Base-by-base conservation (phyloP, 192 early-diverging fungal species). In the Coemansia sp. region DNA sequence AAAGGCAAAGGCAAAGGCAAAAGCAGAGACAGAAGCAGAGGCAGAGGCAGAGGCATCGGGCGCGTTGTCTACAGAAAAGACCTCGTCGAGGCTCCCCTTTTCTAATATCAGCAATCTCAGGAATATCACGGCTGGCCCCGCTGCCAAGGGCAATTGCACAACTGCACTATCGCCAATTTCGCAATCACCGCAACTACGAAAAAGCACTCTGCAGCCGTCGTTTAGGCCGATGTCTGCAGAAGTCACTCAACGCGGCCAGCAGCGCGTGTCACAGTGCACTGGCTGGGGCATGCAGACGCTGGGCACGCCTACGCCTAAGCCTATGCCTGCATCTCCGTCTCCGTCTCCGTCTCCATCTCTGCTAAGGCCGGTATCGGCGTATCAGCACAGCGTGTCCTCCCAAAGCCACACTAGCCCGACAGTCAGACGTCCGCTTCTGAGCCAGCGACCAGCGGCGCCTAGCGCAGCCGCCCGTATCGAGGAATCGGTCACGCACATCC, bases 311-410 rank as follows among this genome's bases (percentile, higher is more conserved):
- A n/a, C n/a, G n/a, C n/a, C n/a, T n/a, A n/a, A n/a, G n/a, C n/a
- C n/a, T n/a, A n/a, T n/a, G n/a, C n/a, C n/a, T n/a, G n/a, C n/a
- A n/a, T n/a, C n/a, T n/a, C n/a, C n/a, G n/a, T n/a, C n/a, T n/a
- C n/a, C n/a, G n/a, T n/a, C n/a, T n/a, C n/a, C n/a, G n/a, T 34
- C 32, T 34, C 32, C 32, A 9, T 65, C 59, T 25, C 55, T 66
- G 1, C 25, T 59, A 48, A 66, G 69, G 50, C 45, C 75, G 7
- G 60, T 68, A 20, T 68, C 69, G 14, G 49, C 48, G 20, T 58
- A 67, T 32, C 58, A 54, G 16, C 59, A 61, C 25, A 59, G 24
- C 53, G 39, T 60, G 39, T 19, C 39, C 22, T 4, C 19, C 1
- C 8, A 13, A 20, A 52, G 49, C 35, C 58, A 59, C 18, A 55